These are phyloP conservation scores for Botrytis aclada DNA, from an alignment of 2,329 filamentous ascomycete species.

Conservation along the genomic window DNA sequence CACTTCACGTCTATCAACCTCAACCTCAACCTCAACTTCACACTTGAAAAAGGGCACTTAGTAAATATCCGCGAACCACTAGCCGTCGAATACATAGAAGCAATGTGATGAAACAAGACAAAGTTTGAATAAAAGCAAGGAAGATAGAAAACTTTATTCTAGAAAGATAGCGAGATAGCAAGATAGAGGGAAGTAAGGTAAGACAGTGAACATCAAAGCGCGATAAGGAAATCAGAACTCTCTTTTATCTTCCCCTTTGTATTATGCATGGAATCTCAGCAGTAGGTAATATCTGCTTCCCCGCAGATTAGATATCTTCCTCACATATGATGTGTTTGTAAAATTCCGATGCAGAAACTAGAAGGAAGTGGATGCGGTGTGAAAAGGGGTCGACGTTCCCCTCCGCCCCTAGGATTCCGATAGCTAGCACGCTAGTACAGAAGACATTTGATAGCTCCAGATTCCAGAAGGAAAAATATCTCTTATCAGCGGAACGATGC, in stretches of 20 bases:
- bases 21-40: background rate
- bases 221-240: background rate
- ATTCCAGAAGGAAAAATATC: background rate
- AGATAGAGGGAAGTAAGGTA: background rate
- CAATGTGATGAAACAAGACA: background rate
- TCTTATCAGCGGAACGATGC: background rate
- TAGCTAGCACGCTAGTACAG: background rate
- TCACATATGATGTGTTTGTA: background rate
- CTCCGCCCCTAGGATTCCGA: background rate
- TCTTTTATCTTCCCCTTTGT: background rate
- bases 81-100: background rate
- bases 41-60: background rate
- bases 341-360: background rate
- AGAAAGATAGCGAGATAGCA: background rate
- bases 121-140: background rate
- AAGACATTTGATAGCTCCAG: too few species aligned
- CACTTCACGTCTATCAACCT: background rate
- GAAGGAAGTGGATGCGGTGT: background rate
- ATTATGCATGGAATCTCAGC: background rate
- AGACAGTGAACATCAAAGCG: background rate
- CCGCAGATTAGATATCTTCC: background rate
- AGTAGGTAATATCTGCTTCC: background rate
- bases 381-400: background rate
- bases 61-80: background rate
- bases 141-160: background rate